Evolutionary conservation across 2,329 filamentous ascomycete genomes (phyloP), one percentile per base, ranked within the genome.

Genomic region (Chaetomium olivaceum): DNA sequence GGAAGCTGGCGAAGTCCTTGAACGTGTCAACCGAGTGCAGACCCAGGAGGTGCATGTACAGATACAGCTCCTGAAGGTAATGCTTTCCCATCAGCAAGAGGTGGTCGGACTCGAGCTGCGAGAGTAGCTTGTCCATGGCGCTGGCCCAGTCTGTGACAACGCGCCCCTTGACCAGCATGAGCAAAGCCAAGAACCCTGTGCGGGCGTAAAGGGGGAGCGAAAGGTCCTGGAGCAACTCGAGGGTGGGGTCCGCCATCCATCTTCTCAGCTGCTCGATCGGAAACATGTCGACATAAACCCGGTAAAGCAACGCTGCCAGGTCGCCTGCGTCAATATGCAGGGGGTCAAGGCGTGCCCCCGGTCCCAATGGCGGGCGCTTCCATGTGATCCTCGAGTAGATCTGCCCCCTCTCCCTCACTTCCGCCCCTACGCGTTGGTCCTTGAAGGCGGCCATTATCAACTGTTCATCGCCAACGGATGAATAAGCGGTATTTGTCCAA

Each of bases 401-500:
- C 29, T 58, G 61, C 0, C 11, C 46, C 4, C 5, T 29, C n/a
- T 9, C 1, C 27, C n/a, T 21, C 46, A 11, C 3, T 8, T 14
- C 23, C 14, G 12, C 4, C 21, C 6, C 11, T 29, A 9, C 0
- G 16, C 27, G 21, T 6, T 0, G 9, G 31, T 3, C 4, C 9
- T 12, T 7, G 5, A 55, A 0, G 12, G 25, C 4, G 11, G 5
- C n/a, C 16, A 51, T 4, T 14, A 51, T 4, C 21, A 52, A 4
- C 25, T 39, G 27, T 11, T 58, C 58, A 9, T 62, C 59, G 11
- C 64, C 58, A 8, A 39, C 14, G 8, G 57, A 52, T 7, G 25
- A 36, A 12, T 59, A 23, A 5, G 50, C 51, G 4, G 57, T 65
- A 36, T 67, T 67, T 4, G 63, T 67, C 59, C 51, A 62, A 43